A percentile compares a stretch with the other conserved stretches of the same genome.
phyloP scores from a whole-genome alignment of 78 protist genomes.

The Kipferlia bialata region DNA sequence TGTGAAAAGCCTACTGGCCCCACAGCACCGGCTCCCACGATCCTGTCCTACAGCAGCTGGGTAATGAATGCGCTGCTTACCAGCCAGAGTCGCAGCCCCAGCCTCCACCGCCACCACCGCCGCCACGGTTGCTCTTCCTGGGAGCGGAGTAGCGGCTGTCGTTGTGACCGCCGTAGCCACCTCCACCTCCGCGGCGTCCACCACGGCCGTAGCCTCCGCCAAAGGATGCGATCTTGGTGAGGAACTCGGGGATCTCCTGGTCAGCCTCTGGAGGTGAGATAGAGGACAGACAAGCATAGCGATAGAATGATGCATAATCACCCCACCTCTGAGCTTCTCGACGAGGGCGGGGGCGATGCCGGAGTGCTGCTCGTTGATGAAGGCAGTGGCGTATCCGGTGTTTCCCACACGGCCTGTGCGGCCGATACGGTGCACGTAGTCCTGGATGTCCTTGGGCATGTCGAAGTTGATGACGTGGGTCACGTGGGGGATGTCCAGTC shows the following conservation, averaged over 20 bases:
- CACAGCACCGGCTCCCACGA: too few species aligned
- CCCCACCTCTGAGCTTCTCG: neutral
- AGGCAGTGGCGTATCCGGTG: constrained; percentile 72
- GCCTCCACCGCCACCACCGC: too few species aligned
- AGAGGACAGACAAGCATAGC: too few species aligned
- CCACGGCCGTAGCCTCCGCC: neutral
- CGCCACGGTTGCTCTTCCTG: too few species aligned
- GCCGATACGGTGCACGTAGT: constrained; percentile 75
- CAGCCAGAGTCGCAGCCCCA: too few species aligned
- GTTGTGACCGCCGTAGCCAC: neutral
- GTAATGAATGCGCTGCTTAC: too few species aligned
- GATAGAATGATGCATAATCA: too few species aligned
- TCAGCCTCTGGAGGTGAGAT: too few species aligned
- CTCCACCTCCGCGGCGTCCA: neutral
- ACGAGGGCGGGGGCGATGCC: constrained; percentile 16
- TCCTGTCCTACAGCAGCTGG: too few species aligned
- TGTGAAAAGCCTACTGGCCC: too few species aligned
- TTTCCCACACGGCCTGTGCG: constrained; percentile 76
- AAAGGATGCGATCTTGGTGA: too few species aligned
- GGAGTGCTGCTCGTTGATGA: constrained; percentile 33
- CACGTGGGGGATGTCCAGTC: constrained; percentile 89
- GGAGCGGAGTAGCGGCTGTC: neutral
- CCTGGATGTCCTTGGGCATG: constrained; percentile 75
- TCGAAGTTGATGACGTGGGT: constrained; percentile 90
- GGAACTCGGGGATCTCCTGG: neutral